Evolutionary conservation across 352 stramenopile species (phyloP), one percentile per base, ranked within the genome.

Genomic region (Globisporangium recalcitrans): DNA sequence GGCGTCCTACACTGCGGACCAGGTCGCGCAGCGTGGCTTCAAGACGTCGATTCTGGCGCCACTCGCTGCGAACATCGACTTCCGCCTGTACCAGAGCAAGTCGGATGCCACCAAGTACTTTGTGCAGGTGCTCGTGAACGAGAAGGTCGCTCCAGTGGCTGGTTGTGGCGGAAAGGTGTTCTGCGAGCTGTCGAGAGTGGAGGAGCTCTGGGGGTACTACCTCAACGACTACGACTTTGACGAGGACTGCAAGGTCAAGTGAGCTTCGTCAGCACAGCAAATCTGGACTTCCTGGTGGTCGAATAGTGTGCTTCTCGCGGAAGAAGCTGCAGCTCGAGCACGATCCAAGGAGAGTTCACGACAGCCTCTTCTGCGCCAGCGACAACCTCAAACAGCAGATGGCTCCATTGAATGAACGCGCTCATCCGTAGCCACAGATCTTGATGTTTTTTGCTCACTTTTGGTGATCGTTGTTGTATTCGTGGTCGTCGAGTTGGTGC

Each of bases 61-160:
- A 14, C 81, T 85, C 48, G 74, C 72, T 4, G 70, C 72, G 22
- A 87, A 87, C 42, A 44, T 87, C 19, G 70, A 79, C 24, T 79
- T 84, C n/a, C 74, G 74, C 9, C 56, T 87, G 59, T 77, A 77
- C 52, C 54, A 62, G 2, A 57, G 32, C 0, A 77, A 72, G 29
- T 19, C 51, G 3, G 53, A 42, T 10, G 5, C 21, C 0, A 42
- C 22, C 29, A 21, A 52, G 32, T 69, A 68, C 24, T 65, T 67
- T 52, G 65, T 78, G 16, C 71, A 78, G 55, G 58, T 76, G 29
- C 55, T 78, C 21, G 65, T 78, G 46, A 78, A 75, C 54, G 71
- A 78, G 46, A 63, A 74, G 26, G 57, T 70, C 10, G 73, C 53
- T 10, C 68, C 52, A 36, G 44, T 77, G 13, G 56, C 63, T 27